These are phyloP conservation scores for Penicillium alfredii DNA, from an alignment of 495 filamentous ascomycete genomes.

Conservation along the genomic window DNA sequence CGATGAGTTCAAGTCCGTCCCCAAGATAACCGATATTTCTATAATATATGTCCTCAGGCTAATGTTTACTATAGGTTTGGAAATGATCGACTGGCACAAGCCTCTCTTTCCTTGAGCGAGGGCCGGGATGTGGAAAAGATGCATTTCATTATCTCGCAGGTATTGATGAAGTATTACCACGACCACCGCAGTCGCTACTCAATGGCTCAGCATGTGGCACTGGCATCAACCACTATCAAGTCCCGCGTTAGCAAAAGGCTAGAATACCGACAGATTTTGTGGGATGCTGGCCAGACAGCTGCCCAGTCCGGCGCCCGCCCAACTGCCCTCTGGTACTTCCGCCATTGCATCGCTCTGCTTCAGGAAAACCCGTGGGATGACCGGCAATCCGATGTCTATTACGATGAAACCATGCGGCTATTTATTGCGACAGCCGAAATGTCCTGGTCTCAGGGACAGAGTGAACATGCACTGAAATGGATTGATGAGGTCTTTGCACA, in stretches of 20 bases:
- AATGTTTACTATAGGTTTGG: slow-evolving; percentile 50
- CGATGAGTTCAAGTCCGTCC: slow-evolving; percentile 56
- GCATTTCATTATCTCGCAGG: slow-evolving; percentile 82
- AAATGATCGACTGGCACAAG: slow-evolving; percentile 78
- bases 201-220: slow-evolving; percentile 69
- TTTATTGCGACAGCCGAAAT: slow-evolving; percentile 75
- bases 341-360: slow-evolving; percentile 66
- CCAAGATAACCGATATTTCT: not conserved
- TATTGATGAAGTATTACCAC: slow-evolving; percentile 63
- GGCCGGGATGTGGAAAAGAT: slow-evolving; percentile 63
- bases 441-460: slow-evolving; percentile 66
- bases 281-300: slow-evolving; percentile 68
- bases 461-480: slow-evolving; percentile 55
- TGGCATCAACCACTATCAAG: slow-evolving; percentile 66
- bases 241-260: slow-evolving; percentile 50
- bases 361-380: slow-evolving; percentile 75
- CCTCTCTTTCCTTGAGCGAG: slow-evolving; percentile 63
- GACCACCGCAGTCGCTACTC: slow-evolving; percentile 57
- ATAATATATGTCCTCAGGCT: slow-evolving; percentile 1
- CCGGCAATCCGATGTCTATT: slow-evolving; percentile 61
- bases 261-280: slow-evolving; percentile 65
- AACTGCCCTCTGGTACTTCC: slow-evolving; percentile 73
- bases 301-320: slow-evolving; percentile 73
- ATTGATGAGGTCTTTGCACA: slow-evolving; percentile 59
- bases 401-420: slow-evolving; percentile 75